phyloP scores from a whole-genome alignment of 208 protist species.

The Naegleria fowleri region DNA sequence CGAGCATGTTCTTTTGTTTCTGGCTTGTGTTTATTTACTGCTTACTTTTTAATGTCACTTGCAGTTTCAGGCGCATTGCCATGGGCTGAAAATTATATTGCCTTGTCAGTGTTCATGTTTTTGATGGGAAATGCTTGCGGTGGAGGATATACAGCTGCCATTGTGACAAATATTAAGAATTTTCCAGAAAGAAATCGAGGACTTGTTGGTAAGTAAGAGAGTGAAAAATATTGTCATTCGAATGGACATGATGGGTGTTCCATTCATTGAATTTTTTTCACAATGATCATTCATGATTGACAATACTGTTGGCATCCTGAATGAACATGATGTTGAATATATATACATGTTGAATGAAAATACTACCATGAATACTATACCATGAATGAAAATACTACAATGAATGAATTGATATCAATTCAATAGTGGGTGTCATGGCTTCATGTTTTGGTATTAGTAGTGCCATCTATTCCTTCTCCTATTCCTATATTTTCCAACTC shows the following conservation, averaged over 20 bases:
- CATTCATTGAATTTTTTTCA: no score
- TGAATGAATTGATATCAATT: no score
- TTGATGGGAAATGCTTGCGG: not conserved
- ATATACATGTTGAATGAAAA: no score
- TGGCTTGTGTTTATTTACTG: not conserved
- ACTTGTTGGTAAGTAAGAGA: not conserved
- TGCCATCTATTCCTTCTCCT: not conserved
- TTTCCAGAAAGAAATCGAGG: conserved; percentile 17
- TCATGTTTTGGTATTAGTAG: not conserved
- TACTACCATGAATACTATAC: no score
- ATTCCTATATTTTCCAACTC: not conserved
- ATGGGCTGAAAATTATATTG: not conserved
- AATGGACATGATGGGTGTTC: no score
- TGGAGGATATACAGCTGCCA: not conserved
- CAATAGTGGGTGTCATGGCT: not conserved
- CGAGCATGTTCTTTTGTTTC: not conserved
- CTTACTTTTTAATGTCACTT: conserved; percentile 7
- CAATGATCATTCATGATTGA: no score
- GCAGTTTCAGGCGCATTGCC: not conserved
- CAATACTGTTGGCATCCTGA: no score
- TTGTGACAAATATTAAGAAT: not conserved
- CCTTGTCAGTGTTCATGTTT: not conserved
- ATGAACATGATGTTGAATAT: no score
- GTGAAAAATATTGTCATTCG: no score
- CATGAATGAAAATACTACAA: no score